These are phyloP conservation scores for Nemania serpens DNA, from an alignment of 2,329 filamentous ascomycete genomes.

Conservation along the genomic window DNA sequence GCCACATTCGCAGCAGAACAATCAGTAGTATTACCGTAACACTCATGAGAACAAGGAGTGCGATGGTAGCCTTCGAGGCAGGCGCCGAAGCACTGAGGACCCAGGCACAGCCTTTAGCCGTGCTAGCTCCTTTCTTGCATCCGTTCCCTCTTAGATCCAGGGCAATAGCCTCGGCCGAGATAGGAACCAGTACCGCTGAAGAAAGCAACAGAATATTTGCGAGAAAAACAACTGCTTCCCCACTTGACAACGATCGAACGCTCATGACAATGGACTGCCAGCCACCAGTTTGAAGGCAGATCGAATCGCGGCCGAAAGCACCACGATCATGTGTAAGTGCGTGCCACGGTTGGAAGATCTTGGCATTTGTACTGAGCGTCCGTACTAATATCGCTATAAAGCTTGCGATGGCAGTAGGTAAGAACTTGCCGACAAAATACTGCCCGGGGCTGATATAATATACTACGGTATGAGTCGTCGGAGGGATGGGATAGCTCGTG, in stretches of 20 bases:
- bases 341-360: slow-evolving; percentile 45
- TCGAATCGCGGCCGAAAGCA: slow-evolving; percentile 40
- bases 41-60: slow-evolving; percentile 38
- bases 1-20: slow-evolving; percentile 38
- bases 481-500: slow-evolving; percentile 25
- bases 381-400: slow-evolving; percentile 30
- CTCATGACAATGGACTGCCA: slow-evolving; percentile 31
- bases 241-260: slow-evolving; percentile 31
- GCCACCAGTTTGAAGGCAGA: slow-evolving; percentile 36
- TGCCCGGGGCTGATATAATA: slow-evolving; percentile 14
- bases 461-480: neutral
- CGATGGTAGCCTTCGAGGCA: slow-evolving; percentile 35
- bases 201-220: slow-evolving; percentile 35
- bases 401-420: slow-evolving; percentile 32
- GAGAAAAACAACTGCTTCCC: slow-evolving; percentile 37
- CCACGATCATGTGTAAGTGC: slow-evolving; percentile 42
- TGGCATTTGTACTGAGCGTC: slow-evolving; percentile 35
- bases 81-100: slow-evolving; percentile 37
- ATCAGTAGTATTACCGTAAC: slow-evolving; percentile 31
- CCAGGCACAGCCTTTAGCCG: slow-evolving; percentile 39
- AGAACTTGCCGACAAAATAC: slow-evolving; percentile 35
- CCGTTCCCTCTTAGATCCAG: slow-evolving; percentile 38
- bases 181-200: slow-evolving; percentile 38
- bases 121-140: slow-evolving; percentile 29
- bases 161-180: slow-evolving; percentile 39